phyloP scores from a whole-genome alignment of 352 stramenopile species.

The Synura sp. region DNA sequence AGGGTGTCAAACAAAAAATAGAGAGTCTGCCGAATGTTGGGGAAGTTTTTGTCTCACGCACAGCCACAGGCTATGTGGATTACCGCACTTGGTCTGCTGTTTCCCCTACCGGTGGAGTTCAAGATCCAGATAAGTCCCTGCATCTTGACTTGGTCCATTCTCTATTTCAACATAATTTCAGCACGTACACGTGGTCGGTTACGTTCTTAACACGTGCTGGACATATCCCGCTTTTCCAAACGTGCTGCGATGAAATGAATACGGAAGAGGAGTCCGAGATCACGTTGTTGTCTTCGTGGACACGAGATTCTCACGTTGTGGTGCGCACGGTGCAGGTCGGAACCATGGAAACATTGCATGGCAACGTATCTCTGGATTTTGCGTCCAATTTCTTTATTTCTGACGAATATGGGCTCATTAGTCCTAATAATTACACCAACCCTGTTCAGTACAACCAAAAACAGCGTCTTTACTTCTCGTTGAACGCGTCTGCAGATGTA shows the following conservation, averaged over 20 bases:
- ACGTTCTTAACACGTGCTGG: conserved; percentile 25
- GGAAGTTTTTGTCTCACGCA: background rate
- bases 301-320: background rate
- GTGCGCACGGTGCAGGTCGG: background rate
- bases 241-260: conserved; percentile 30
- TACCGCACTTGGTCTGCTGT: background rate
- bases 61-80: background rate
- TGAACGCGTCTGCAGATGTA: no score
- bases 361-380: background rate
- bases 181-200: conserved; percentile 22
- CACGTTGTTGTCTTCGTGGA: background rate
- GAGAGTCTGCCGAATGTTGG: conserved; percentile 36
- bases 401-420: no score
- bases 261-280: background rate
- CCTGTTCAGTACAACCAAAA: no score
- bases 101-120: no score
- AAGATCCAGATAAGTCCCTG: no score
- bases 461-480: no score
- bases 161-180: background rate
- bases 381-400: no score
- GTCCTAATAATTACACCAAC: no score
- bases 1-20: background rate
- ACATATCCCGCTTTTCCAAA: background rate
- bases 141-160: background rate
- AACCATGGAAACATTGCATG: background rate